Conservation (phyloP, 768 basidiomycete species). For the Tephrocybe sp. region DNA sequence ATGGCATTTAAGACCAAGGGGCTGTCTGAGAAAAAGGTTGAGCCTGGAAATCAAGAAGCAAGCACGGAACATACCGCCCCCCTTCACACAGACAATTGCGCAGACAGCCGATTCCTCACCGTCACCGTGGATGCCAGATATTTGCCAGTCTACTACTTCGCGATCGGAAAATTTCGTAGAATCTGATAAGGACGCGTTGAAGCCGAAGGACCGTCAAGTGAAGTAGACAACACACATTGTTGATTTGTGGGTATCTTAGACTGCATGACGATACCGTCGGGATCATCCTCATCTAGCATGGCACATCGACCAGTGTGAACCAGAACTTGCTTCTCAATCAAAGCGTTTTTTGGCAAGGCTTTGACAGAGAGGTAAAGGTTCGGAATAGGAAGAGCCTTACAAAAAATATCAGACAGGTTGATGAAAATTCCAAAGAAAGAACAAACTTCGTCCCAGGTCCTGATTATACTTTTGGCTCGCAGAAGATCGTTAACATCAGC, state of each 20-base stretch:
- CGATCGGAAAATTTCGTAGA: constrained; percentile 7
- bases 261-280: constrained; percentile 32
- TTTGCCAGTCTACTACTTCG: constrained; percentile 43
- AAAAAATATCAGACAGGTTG: neutral
- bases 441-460: constrained; percentile 20
- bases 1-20: constrained; percentile 8
- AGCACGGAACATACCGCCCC: constrained; percentile 25
- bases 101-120: constrained; percentile 34
- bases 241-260: constrained; percentile 35
- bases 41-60: no score
- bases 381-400: constrained; percentile 24
- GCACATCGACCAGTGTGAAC: constrained; percentile 64
- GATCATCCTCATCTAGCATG: constrained; percentile 48
- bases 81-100: constrained; percentile 44
- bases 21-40: constrained; percentile 11
- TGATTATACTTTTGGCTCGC: constrained; percentile 41
- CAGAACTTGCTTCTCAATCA: constrained; percentile 75
- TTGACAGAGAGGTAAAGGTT: constrained; percentile 64
- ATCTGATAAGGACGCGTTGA: neutral
- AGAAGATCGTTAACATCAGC: constrained; percentile 35
- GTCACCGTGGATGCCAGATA: constrained; percentile 41
- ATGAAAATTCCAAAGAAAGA: neutral
- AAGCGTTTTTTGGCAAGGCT: constrained; percentile 68
- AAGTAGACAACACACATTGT: constrained; percentile 34
- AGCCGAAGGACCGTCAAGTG: neutral